phyloP scores from a whole-genome alignment of 306 rosid species.

The Cotoneaster glaucophyllus region DNA sequence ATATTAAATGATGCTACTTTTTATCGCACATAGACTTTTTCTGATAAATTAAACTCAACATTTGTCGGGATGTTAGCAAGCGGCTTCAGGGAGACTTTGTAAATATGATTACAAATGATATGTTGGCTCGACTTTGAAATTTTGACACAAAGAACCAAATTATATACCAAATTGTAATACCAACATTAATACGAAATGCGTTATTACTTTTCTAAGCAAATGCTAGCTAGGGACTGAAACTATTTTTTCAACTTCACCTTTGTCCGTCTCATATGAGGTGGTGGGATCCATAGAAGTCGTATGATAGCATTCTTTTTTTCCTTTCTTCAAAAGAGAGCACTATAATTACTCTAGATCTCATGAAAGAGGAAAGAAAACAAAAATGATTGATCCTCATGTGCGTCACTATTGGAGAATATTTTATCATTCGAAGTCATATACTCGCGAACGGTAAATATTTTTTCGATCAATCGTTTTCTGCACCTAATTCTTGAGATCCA shows the following conservation, averaged over 20 bases:
- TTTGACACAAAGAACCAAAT: background rate
- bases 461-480: no score
- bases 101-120: no score
- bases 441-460: no score
- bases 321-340: background rate
- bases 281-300: background rate
- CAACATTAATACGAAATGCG: background rate
- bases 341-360: background rate
- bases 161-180: background rate
- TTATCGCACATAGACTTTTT: no score
- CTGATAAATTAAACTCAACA: no score
- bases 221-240: background rate
- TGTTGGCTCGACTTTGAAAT: no score
- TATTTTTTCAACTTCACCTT: background rate
- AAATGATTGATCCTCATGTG: background rate
- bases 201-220: background rate
- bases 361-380: background rate
- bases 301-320: background rate
- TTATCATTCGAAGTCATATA: no score
- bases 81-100: no score
- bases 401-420: background rate
- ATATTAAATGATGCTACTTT: no score
- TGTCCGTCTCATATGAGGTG: background rate
- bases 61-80: no score
- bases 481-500: no score